Evolutionary conservation across 2,329 filamentous ascomycete genomes (phyloP).

Genomic region (Colletotrichum cordylinicola): DNA sequence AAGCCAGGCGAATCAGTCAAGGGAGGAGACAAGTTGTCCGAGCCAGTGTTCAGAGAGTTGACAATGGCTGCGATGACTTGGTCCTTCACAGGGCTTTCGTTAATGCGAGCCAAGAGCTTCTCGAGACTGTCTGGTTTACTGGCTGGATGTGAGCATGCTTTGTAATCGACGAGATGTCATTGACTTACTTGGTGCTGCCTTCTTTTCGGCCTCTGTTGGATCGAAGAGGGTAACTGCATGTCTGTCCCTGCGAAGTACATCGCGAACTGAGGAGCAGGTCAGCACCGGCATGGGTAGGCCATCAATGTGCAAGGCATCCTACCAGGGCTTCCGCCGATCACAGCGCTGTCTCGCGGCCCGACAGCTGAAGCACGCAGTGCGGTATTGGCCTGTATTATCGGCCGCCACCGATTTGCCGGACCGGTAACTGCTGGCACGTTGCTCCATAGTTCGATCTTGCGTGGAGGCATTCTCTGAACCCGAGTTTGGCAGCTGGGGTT

Average conservation of each 20-base stretch:
- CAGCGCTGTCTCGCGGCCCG: neutral
- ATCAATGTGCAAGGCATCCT: neutral
- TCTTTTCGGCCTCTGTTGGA: conserved; percentile 22
- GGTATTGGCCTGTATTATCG: neutral
- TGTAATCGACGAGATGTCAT: neutral
- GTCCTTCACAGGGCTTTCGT: conserved; percentile 27
- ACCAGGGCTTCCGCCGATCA: neutral
- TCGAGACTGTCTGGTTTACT: conserved; percentile 28
- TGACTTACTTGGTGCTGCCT: conserved; percentile 21
- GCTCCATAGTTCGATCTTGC: neutral
- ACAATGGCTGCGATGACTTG: conserved; percentile 8
- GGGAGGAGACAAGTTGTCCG: neutral
- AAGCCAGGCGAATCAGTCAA: neutral
- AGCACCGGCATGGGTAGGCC: neutral
- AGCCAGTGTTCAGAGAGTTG: neutral
- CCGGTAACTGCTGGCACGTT: neutral
- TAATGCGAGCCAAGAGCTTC: conserved; percentile 30
- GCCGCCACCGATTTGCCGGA: neutral
- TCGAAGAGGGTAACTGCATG: neutral
- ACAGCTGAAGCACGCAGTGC: neutral
- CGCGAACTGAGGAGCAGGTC: neutral
- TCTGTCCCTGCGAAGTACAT: neutral
- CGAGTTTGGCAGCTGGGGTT: neutral
- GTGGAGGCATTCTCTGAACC: neutral
- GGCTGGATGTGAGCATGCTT: neutral